Evolutionary conservation across 495 filamentous ascomycete species (phyloP).

Genomic region (Apodospora peruviana): DNA sequence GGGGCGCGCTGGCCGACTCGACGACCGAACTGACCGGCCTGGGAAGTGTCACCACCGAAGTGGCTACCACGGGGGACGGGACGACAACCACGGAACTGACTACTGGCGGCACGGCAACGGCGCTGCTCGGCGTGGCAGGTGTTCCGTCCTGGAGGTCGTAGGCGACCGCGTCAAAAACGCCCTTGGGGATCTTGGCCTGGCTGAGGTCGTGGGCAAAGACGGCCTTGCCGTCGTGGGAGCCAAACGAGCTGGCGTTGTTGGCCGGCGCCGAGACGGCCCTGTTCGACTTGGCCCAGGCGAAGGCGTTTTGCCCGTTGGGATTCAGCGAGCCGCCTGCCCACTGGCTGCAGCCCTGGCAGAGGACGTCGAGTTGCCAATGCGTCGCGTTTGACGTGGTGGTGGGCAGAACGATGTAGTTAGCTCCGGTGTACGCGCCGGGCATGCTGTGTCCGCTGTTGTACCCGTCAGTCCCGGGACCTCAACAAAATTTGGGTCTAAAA

Average conservation of each 20-base stretch:
- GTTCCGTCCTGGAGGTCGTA: constrained; percentile 10
- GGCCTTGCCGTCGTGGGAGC: constrained; percentile 20
- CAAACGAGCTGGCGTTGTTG: constrained; percentile 23
- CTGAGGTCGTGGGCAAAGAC: constrained; percentile 22
- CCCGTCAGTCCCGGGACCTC: neutral
- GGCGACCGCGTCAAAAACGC: constrained; percentile 24
- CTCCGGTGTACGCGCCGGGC: constrained; percentile 35
- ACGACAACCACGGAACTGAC: neutral
- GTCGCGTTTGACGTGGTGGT: constrained; percentile 39
- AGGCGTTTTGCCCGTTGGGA: constrained; percentile 21
- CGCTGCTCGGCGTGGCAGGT: neutral
- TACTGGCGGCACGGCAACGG: neutral
- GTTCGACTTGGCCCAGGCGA: constrained; percentile 24
- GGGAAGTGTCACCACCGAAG: neutral
- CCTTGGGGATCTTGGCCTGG: constrained; percentile 21
- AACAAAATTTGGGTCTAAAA: too few relatives aligned
- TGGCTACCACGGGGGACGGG: neutral
- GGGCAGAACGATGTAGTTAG: constrained; percentile 37
- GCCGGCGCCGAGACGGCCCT: constrained; percentile 10
- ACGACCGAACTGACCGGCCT: neutral
- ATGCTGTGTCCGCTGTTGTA: constrained; percentile 26
- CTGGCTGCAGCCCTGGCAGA: constrained; percentile 39
- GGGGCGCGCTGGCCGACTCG: neutral
- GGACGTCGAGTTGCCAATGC: constrained; percentile 43
- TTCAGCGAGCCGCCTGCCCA: constrained; percentile 26